phyloP scores from a whole-genome alignment of 73 alveolate genomes.

The Uronychia setigera region DNA sequence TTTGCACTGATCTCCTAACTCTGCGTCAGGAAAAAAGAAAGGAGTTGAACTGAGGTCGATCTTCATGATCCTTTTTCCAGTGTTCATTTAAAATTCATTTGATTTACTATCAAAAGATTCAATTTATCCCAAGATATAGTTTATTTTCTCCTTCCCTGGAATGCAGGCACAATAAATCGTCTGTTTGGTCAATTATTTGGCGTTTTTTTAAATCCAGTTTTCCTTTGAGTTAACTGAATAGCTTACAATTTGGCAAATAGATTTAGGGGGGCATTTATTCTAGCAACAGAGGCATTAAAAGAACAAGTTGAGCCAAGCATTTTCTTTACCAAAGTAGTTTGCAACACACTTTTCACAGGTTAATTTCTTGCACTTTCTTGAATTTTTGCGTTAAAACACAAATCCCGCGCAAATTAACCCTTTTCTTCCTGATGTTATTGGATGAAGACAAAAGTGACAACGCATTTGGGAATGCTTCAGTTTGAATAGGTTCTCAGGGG shows the following conservation, averaged over 20 bases:
- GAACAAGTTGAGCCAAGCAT: too few species aligned
- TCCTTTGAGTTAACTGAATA: not conserved
- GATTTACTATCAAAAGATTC: not conserved
- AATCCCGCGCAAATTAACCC: too few species aligned
- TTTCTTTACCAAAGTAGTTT: too few species aligned
- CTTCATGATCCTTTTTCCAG: not conserved
- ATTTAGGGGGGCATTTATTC: not conserved
- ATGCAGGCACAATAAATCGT: not conserved
- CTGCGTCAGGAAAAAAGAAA: not conserved
- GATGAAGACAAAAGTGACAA: too few species aligned
- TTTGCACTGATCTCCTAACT: not conserved
- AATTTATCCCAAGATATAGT: not conserved
- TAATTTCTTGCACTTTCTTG: too few species aligned
- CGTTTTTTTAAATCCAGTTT: too few species aligned
- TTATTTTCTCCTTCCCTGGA: not conserved
- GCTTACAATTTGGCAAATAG: not conserved
- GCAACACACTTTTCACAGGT: too few species aligned
- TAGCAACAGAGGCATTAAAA: not conserved
- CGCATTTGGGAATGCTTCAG: too few species aligned
- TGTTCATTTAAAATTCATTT: not conserved
- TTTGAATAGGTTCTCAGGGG: too few species aligned
- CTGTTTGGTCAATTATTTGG: not conserved
- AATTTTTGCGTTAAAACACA: too few species aligned
- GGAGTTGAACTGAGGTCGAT: not conserved
- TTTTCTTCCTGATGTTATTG: too few species aligned